A percentile compares a stretch with the other conserved stretches of the same genome.
phyloP scores from a whole-genome alignment of 1,284 basidiomycete species.

The Tylopilus sp. region DNA sequence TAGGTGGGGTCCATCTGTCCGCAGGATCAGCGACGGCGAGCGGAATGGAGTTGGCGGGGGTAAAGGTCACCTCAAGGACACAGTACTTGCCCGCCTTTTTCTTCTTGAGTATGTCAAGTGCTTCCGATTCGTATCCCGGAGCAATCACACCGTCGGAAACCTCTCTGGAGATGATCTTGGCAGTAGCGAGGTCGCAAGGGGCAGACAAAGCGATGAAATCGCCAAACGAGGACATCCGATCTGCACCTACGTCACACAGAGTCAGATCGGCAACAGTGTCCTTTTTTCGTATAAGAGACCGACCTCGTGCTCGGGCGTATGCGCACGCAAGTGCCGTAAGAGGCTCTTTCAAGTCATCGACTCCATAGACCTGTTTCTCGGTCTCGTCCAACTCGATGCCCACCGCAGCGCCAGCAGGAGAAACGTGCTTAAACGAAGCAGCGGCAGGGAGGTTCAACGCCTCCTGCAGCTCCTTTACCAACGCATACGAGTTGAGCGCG shows the following conservation, averaged over 20 bases:
- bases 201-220: slow-evolving; percentile 97
- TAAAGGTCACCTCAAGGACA: slow-evolving; percentile 73
- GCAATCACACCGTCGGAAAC: slow-evolving; percentile 98
- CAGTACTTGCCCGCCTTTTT: slow-evolving; percentile 99
- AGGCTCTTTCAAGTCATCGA: slow-evolving; percentile 89
- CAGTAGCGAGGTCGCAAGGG: slow-evolving; percentile 90
- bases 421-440: slow-evolving; percentile 99
- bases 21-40: neutral
- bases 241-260: slow-evolving; percentile 61
- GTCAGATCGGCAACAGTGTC: slow-evolving; percentile 7
- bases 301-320: slow-evolving; percentile 93
- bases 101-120: slow-evolving; percentile 87
- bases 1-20: slow-evolving; percentile 85
- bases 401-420: slow-evolving; percentile 94
- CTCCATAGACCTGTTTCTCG: slow-evolving; percentile 95
- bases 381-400: slow-evolving; percentile 80
- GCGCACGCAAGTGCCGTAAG: slow-evolving; percentile 89
- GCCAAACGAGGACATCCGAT: slow-evolving; percentile 99
- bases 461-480: slow-evolving; percentile 92
- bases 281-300: slow-evolving; percentile 18
- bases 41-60: neutral
- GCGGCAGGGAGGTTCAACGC: slow-evolving; percentile 89
- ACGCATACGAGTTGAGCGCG: slow-evolving; percentile 94
- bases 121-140: slow-evolving; percentile 86
- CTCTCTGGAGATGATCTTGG: slow-evolving; percentile 94